Evolutionary conservation across 78 protist species (phyloP).

Genomic region (Acrasis kona): DNA sequence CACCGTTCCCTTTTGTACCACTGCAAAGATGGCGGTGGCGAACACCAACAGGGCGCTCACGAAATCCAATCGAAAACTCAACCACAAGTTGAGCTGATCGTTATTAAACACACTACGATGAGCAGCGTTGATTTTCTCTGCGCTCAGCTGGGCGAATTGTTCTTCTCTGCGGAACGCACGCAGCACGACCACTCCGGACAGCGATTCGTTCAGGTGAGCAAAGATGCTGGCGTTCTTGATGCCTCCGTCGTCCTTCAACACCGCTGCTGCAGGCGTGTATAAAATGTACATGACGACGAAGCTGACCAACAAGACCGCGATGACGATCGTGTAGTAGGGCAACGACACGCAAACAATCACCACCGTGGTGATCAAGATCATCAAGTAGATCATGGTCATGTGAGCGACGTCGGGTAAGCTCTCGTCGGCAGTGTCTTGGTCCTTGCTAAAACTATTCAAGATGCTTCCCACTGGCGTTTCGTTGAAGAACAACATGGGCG

Average conservation of each 20-base stretch:
- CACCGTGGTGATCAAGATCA: no score
- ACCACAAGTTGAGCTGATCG: neutral
- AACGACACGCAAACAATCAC: neutral
- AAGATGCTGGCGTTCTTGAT: no score
- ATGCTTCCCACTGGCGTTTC: conserved; percentile 30
- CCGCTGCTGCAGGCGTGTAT: neutral
- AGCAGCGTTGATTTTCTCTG: neutral
- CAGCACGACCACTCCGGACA: no score
- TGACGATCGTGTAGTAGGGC: neutral
- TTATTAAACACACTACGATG: neutral
- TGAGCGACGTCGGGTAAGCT: no score
- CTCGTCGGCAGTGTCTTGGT: conserved; percentile 19
- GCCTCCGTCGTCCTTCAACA: neutral
- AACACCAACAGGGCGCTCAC: neutral
- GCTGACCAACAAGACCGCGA: no score
- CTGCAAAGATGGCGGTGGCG: neutral
- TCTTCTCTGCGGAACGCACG: no score
- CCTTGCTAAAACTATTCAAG: conserved; percentile 22
- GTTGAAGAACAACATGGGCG: conserved; percentile 32
- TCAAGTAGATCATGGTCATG: no score
- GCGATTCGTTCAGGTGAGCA: no score
- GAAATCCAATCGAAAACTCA: conserved; percentile 3
- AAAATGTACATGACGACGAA: conserved; percentile 13
- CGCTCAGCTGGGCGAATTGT: no score
- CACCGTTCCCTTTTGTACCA: neutral